phyloP scores from a whole-genome alignment of 768 basidiomycete genomes.

The Grammothele lineata region DNA sequence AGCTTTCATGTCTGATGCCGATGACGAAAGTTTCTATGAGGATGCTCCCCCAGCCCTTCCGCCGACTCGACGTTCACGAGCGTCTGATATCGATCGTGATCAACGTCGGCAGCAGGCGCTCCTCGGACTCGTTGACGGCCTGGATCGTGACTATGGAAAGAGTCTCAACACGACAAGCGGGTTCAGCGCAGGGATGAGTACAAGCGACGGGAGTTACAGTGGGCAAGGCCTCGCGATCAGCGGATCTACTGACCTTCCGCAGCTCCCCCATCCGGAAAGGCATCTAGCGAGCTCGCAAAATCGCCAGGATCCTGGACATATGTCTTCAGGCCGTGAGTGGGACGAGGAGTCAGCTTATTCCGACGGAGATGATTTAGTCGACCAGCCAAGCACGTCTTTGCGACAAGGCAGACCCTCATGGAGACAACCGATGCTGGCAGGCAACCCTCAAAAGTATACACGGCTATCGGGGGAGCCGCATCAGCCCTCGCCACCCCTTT shows the following conservation, averaged over 20 bases:
- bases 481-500: neutral
- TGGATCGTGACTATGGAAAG: slow-evolving; percentile 22
- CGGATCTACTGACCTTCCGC: slow-evolving; percentile 24
- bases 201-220: slow-evolving; percentile 15
- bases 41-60: neutral
- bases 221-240: slow-evolving; percentile 33
- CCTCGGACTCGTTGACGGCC: slow-evolving; percentile 31
- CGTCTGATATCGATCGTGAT: neutral
- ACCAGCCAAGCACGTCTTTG: neutral
- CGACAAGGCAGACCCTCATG: slow-evolving; percentile 2
- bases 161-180: neutral
- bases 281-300: neutral
- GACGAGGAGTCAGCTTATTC: slow-evolving; percentile 15
- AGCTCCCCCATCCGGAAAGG: neutral
- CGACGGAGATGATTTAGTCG: neutral
- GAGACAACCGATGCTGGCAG: neutral
- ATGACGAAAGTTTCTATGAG: slow-evolving; percentile 11
- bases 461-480: neutral
- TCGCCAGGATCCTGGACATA: too few species aligned
- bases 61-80: neutral
- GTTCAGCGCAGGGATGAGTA: neutral
- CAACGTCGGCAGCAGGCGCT: slow-evolving; percentile 33
- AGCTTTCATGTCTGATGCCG: slow-evolving; percentile 1
- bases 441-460: neutral
- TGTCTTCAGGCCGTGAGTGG: neutral